Percentiles rank a stretch among this genome's conserved stretches.
phyloP scores from a whole-genome alignment of 805 yeast species.

The Ogataea paradorogensis region DNA sequence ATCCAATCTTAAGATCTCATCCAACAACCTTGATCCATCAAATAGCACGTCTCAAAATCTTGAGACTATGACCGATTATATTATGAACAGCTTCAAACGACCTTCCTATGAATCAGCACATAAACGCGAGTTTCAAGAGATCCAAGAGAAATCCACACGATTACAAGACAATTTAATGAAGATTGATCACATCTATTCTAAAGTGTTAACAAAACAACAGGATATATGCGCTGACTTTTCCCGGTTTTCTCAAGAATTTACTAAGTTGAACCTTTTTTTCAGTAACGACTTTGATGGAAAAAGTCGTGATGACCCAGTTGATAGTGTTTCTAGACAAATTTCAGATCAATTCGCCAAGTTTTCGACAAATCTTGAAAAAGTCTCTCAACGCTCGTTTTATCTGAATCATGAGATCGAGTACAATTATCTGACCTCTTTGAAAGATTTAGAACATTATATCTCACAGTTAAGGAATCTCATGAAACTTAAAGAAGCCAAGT shows the following conservation, averaged over 20 bases:
- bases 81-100: conserved; percentile 90
- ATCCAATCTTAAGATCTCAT: conserved; percentile 45
- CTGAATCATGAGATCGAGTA: conserved; percentile 59
- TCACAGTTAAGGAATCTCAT: conserved; percentile 62
- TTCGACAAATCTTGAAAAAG: conserved; percentile 38
- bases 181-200: conserved; percentile 73
- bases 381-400: conserved; percentile 27
- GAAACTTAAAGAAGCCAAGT: conserved; percentile 85
- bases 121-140: conserved; percentile 76
- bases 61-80: conserved; percentile 85
- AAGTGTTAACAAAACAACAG: conserved; percentile 67
- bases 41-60: conserved; percentile 32
- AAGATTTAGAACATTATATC: conserved; percentile 83
- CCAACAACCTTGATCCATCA: conserved; percentile 19
- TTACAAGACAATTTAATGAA: conserved; percentile 78
- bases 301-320: conserved; percentile 21
- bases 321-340: conserved; percentile 23
- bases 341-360: conserved; percentile 34
- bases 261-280: conserved; percentile 50
- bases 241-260: conserved; percentile 66
- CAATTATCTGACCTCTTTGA: conserved; percentile 75
- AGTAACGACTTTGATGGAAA: conserved; percentile 34
- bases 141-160: conserved; percentile 77
- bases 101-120: conserved; percentile 52
- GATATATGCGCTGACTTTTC: conserved; percentile 72